These are phyloP conservation scores for Coprinellus micaceus DNA, from an alignment of 768 basidiomycete species.

Conservation along the genomic window DNA sequence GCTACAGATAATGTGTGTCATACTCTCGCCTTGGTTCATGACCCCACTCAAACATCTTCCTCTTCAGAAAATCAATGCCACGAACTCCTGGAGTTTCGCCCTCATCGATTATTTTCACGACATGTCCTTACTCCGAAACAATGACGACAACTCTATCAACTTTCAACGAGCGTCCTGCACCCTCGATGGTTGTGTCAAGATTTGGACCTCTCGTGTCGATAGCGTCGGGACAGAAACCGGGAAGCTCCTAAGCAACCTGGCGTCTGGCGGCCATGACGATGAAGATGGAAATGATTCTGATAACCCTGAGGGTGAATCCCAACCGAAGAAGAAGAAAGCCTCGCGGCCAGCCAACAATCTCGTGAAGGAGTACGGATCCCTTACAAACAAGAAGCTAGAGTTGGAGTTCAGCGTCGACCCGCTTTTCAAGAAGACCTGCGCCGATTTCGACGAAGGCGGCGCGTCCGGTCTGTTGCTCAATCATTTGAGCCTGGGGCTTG, in stretches of 20 bases:
- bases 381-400: slow-evolving; percentile 90
- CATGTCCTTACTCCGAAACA: slow-evolving; percentile 91
- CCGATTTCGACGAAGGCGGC: slow-evolving; percentile 98
- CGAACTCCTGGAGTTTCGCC: slow-evolving; percentile 97
- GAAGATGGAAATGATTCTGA: slow-evolving; percentile 59
- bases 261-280: slow-evolving; percentile 48
- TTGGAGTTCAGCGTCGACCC: slow-evolving; percentile 96
- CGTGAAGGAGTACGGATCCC: slow-evolving; percentile 77
- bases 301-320: slow-evolving; percentile 65
- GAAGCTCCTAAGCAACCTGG: slow-evolving; percentile 88
- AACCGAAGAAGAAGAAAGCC: slow-evolving; percentile 59
- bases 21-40: slow-evolving; percentile 3
- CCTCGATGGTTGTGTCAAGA: slow-evolving; percentile 97
- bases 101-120: slow-evolving; percentile 99
- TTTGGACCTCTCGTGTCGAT: slow-evolving; percentile 98
- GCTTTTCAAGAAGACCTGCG: slow-evolving; percentile 94
- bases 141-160: slow-evolving; percentile 93
- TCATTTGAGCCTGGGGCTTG: slow-evolving; percentile 76
- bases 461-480: slow-evolving; percentile 97
- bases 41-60: slow-evolving; percentile 13
- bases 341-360: slow-evolving; percentile 76
- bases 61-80: slow-evolving; percentile 92
- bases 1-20: slow-evolving; percentile 89
- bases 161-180: slow-evolving; percentile 98
- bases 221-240: slow-evolving; percentile 95